Conservation (phyloP, 2,329 filamentous ascomycete species). For the Alternaria hordeiaustralica region DNA sequence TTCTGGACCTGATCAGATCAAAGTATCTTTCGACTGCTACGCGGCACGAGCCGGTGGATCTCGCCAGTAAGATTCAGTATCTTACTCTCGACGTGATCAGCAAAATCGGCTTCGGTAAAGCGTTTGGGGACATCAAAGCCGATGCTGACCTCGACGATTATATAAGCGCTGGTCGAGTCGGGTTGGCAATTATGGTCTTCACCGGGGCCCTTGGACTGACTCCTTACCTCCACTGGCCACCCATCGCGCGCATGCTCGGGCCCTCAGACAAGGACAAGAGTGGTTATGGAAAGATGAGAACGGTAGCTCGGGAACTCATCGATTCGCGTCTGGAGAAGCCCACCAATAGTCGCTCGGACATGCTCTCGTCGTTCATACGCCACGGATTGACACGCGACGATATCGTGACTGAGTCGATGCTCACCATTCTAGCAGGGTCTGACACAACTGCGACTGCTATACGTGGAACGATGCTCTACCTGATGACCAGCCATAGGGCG, state of each 20-base stretch:
- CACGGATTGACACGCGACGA: conserved; percentile 50
- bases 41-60: conserved; percentile 47
- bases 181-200: conserved; percentile 9
- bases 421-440: conserved; percentile 60
- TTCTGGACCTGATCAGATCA: conserved; percentile 55
- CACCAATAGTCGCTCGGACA: conserved; percentile 56
- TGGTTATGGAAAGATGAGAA: conserved; percentile 33
- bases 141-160: conserved; percentile 56
- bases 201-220: conserved; percentile 18
- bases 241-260: conserved; percentile 26
- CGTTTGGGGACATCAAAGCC: conserved; percentile 58
- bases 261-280: conserved; percentile 41
- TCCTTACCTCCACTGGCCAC: conserved; percentile 22
- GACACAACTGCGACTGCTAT: conserved; percentile 65
- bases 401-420: conserved; percentile 50
- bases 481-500: conserved; percentile 57
- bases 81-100: conserved; percentile 63
- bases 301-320: conserved; percentile 23
- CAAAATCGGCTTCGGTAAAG: conserved; percentile 57
- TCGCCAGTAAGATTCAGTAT: conserved; percentile 57
- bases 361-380: conserved; percentile 60
- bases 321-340: conserved; percentile 38
- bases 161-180: conserved; percentile 51
- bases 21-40: conserved; percentile 47
- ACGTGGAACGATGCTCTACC: conserved; percentile 58